Evolutionary conservation across 2,329 filamentous ascomycete species (phyloP), one percentile per base, ranked within the genome.

Genomic region (Fusarium torreyae): DNA sequence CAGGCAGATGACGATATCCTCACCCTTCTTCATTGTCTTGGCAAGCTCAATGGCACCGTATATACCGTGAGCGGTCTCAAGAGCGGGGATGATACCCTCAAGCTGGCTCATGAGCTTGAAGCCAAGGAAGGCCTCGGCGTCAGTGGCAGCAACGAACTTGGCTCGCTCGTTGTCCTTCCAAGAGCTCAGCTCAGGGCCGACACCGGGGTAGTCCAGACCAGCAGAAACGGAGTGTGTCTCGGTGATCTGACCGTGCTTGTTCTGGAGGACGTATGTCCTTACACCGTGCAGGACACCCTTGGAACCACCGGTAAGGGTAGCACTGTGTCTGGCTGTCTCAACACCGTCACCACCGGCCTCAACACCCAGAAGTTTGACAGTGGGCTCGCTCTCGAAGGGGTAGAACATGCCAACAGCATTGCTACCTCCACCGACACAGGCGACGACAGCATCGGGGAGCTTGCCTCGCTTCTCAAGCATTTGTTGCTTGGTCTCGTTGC

Each of bases 371-470:
- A 98, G 87, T 82, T 94, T 94, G 64, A 99, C 96, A 64, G 86
- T 90, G 1, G 87, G 87, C 75, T 99, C 95, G 42, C 94, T 89
- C 68, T 92, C 87, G 83, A 99, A 99, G 53, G 96, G 96, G 81
- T 95, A 97, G 85, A 99, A 99, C 94, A 98, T 99, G 82, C 96
- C 96, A 5, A 92, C 91, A 4, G 96, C 96, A 78, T 99, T 99
- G 79, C 91, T 94, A 62, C 96, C 96, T 72, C 96, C 96, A 57
- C 96, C 96, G 14, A 99, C 96, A 76, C 96, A 99, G 11, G 96
- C 96, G 17, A 99, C 94, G 22, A 99, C 94, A 1, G 94, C 96
- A 74, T 99, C 96, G 6, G 96, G 96, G 3, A 99, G 89, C 82
- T 96, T 95, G 71, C 94, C 93, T 48, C 91, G 89, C 80, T 93